Percentiles rank a stretch among this genome's conserved stretches.
These are phyloP conservation scores for Xylaria multiplex DNA, from an alignment of 2,329 filamentous ascomycete species.

Conservation along the genomic window DNA sequence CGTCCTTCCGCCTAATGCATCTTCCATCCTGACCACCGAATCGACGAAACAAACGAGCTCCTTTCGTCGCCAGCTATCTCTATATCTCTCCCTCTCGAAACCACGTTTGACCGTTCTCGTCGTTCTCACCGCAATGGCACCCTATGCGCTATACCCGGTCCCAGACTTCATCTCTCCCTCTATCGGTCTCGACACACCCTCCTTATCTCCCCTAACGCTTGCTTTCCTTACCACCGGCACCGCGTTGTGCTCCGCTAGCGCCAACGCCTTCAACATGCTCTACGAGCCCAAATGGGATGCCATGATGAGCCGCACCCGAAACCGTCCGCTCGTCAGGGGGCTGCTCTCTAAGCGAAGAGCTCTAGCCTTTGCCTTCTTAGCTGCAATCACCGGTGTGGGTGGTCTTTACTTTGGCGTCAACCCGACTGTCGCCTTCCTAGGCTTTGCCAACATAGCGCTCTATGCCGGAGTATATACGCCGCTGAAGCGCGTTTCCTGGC, in stretches of 20 bases:
- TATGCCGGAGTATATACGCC: constrained; percentile 96
- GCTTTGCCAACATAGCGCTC: constrained; percentile 83
- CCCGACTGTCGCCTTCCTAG: constrained; percentile 88
- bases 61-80: constrained; percentile 74
- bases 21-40: constrained; percentile 63
- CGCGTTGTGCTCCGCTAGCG: constrained; percentile 86
- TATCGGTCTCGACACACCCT: constrained; percentile 72
- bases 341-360: constrained; percentile 79
- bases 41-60: constrained; percentile 63
- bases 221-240: constrained; percentile 92
- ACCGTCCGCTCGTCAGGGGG: constrained; percentile 85
- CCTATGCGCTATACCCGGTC: constrained; percentile 93
- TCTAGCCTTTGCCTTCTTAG: constrained; percentile 79
- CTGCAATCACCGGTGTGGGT: constrained; percentile 74
- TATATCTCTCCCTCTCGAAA: constrained; percentile 92
- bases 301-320: constrained; percentile 91
- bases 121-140: constrained; percentile 87
- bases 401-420: constrained; percentile 91
- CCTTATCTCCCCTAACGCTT: constrained; percentile 88
- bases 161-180: constrained; percentile 82
- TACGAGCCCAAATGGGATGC: constrained; percentile 92
- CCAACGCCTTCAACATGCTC: constrained; percentile 97
- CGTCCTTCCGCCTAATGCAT: constrained; percentile 60
- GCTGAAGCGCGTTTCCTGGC: constrained; percentile 82
- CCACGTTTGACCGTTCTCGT: constrained; percentile 92